Base-by-base conservation (phyloP, 2,329 filamentous ascomycete genomes). In the Coniochaeta sp. region DNA sequence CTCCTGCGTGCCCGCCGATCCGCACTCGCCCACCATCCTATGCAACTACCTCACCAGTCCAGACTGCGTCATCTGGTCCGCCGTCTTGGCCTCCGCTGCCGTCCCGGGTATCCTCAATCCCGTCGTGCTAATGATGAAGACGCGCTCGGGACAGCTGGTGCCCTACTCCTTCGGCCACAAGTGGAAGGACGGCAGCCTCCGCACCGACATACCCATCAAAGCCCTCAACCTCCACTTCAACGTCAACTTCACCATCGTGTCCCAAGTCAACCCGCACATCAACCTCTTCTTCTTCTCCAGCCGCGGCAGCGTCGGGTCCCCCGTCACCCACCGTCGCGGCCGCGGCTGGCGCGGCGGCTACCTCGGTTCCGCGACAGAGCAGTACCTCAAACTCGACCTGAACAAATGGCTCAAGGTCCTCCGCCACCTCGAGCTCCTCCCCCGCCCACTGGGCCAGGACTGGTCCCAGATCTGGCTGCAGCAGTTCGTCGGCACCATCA, bases 271-370 rank as follows among this genome's bases (percentile, higher is more conserved):
- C 67, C 94, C 94, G 1, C 94, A 99, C 67, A 92, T 99, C 68
- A 97, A 96, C 63, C 83, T 97, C 26, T 99, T 99, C 77, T 97
- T 99, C 79, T 99, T 97, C 75, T 94, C 88, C 27, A 95, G 91
- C 1, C 82, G 94, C 28, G 94, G 94, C 12, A 87, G 88, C 0
- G 92, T 97, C 9, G 94, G 94, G 5, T 85, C 89, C 50, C 94
- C 94, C 9, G 94, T 97, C 16, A 96, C 91, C 0, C 94, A 99
- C 68, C 87, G 94, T 51, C 86, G 87, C 60, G 94, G 94, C 5
- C 87, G 91, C 46, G 94, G 94, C 52, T 99, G 94, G 94, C 86
- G 94, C 50, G 94, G 94, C 33, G 94, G 94, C 1, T 99, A 95
- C 70, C 78, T 99, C 13, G 92, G 94, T 56, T 92, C 87, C 6